Percentiles rank a stretch among this genome's conserved stretches.
These are phyloP conservation scores for Populus hybrid DNA, from an alignment of 441 rosid genomes.

Conservation along the genomic window DNA sequence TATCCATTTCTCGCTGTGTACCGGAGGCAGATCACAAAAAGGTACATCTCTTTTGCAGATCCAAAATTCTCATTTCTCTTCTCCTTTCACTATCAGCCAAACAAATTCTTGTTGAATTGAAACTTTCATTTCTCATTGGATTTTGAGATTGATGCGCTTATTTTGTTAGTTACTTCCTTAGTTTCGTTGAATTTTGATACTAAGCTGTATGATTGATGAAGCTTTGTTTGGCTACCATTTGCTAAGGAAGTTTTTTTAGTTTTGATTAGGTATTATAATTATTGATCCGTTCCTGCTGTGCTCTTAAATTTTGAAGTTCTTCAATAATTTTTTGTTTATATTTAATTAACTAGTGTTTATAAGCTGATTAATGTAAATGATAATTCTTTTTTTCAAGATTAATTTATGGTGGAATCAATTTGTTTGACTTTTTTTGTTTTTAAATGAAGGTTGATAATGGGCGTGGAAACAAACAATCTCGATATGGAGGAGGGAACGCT, in stretches of 20 bases:
- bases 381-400: neutral
- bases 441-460: constrained; percentile 37
- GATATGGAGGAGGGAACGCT: constrained; percentile 70
- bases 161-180: neutral
- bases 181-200: neutral
- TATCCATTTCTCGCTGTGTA: neutral
- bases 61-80: neutral
- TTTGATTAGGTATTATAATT: neutral
- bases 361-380: neutral
- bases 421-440: neutral
- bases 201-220: neutral
- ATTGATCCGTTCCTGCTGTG: neutral
- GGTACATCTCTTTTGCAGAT: constrained; percentile 14
- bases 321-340: neutral
- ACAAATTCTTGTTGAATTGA: neutral
- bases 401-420: neutral
- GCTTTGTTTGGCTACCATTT: neutral
- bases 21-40: neutral
- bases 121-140: neutral
- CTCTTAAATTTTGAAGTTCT: neutral
- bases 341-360: neutral
- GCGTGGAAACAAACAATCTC: constrained; percentile 36
- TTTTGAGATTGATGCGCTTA: neutral
- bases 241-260: neutral
- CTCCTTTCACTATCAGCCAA: neutral